phyloP scores from a whole-genome alignment of 805 yeast species.

The Cyberlindnera petersonii region DNA sequence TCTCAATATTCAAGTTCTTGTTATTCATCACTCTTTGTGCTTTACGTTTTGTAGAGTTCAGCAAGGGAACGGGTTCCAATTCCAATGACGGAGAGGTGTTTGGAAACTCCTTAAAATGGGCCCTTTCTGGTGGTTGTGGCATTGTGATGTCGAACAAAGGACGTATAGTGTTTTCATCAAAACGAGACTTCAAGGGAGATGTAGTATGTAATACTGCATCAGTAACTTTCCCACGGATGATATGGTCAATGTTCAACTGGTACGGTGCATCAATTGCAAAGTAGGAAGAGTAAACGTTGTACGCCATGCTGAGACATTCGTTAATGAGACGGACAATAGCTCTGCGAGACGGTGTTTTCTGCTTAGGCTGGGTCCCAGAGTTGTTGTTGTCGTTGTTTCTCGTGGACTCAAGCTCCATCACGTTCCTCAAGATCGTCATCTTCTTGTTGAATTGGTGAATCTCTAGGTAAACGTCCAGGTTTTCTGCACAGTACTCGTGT shows the following conservation, averaged over 20 bases:
- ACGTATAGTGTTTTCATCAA: constrained; percentile 9
- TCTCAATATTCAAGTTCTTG: constrained; percentile 23
- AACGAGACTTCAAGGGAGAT: constrained; percentile 30
- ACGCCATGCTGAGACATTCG: constrained; percentile 57
- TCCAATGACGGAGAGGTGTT: neutral
- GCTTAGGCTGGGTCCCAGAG: no score
- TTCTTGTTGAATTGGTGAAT: constrained; percentile 49
- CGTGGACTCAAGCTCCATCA: constrained; percentile 32
- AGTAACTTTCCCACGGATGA: constrained; percentile 41
- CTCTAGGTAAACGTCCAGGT: constrained; percentile 65
- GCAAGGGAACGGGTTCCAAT: neutral
- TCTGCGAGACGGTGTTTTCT: constrained; percentile 12
- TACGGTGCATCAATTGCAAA: constrained; percentile 63
- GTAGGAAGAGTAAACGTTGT: constrained; percentile 61
- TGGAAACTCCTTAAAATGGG: neutral
- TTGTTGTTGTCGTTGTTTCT: no score
- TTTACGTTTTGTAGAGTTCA: neutral
- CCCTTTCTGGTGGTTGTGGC: constrained; percentile 6
- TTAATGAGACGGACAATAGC: constrained; percentile 42
- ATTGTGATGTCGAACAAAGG: neutral
- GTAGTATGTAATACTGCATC: constrained; percentile 36
- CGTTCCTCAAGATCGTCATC: constrained; percentile 39
- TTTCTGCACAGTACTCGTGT: constrained; percentile 66
- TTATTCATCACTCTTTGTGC: constrained; percentile 11
- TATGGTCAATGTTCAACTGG: constrained; percentile 64